Evolutionary conservation across 2,329 filamentous ascomycete genomes (phyloP).

Genomic region (Diaporthe australafricana): DNA sequence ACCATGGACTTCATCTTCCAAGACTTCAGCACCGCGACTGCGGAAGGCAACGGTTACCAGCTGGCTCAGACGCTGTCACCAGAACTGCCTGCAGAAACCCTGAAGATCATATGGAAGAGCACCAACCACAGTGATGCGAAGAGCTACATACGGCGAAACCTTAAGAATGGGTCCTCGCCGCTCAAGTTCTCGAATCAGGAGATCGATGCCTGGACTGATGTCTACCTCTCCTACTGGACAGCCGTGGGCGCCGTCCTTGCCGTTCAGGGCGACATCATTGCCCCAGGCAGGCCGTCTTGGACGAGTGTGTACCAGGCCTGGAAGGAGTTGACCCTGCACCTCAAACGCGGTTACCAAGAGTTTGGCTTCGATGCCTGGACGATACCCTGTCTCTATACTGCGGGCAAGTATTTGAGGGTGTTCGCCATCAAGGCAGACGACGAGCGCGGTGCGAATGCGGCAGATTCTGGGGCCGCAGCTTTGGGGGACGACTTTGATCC

Average conservation of each 20-base stretch:
- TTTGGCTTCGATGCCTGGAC: conserved; percentile 88
- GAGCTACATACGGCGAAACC: conserved; percentile 78
- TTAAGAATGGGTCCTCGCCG: conserved; percentile 69
- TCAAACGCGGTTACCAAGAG: conserved; percentile 85
- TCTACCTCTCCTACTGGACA: conserved; percentile 88
- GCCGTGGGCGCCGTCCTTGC: conserved; percentile 79
- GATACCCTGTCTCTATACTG: conserved; percentile 88
- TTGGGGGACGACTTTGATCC: conserved; percentile 87
- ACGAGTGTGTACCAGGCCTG: conserved; percentile 87
- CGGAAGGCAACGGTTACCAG: conserved; percentile 73
- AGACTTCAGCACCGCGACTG: conserved; percentile 78
- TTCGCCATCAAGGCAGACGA: conserved; percentile 94
- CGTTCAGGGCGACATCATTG: conserved; percentile 64
- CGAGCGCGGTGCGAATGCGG: conserved; percentile 61
- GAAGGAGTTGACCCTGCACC: conserved; percentile 82
- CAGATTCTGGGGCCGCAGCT: conserved; percentile 53
- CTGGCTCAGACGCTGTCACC: conserved; percentile 83
- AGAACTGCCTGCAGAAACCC: conserved; percentile 69
- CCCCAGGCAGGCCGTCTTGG: conserved; percentile 69
- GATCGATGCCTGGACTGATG: conserved; percentile 84
- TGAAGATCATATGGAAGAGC: conserved; percentile 78
- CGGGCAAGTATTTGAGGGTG: conserved; percentile 85
- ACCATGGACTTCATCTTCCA: conserved; percentile 80
- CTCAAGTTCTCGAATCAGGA: conserved; percentile 73
- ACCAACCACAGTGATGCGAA: conserved; percentile 75